Conservation (phyloP, 345 rosid genomes). For the Lepidium didymum region DNA sequence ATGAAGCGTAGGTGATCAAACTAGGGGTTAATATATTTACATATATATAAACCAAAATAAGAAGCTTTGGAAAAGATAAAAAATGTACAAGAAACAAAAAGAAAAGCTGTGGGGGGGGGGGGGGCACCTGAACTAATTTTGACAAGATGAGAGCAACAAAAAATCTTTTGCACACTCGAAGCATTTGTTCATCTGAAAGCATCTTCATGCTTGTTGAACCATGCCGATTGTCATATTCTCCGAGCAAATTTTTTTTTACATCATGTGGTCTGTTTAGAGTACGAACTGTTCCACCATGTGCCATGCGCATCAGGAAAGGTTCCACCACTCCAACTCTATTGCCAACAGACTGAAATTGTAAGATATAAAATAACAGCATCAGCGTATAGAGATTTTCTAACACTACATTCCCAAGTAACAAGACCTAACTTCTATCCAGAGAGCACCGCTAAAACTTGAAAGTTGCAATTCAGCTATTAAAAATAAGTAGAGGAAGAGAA, state of each 20-base stretch:
- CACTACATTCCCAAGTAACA: background rate
- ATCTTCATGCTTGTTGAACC: conserved; percentile 38
- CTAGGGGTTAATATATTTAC: background rate
- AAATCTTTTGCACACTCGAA: conserved; percentile 89
- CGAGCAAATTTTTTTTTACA: conserved; percentile 31
- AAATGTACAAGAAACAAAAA: background rate
- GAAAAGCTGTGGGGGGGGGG: background rate
- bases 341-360: conserved; percentile 77
- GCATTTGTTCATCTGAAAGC: conserved; percentile 68
- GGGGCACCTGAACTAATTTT: conserved; percentile 78
- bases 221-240: conserved; percentile 34
- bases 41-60: background rate
- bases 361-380: conserved; percentile 12
- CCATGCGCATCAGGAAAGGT: conserved; percentile 98
- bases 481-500: background rate
- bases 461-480: background rate
- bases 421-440: background rate
- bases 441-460: conserved; percentile 2
- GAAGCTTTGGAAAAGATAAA: background rate
- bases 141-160: conserved; percentile 93
- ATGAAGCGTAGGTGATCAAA: conserved; percentile 10
- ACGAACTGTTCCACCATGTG: conserved; percentile 84
- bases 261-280: conserved; percentile 38
- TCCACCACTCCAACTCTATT: conserved; percentile 89
- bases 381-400: background rate